Evolutionary conservation across 1,284 basidiomycete species (phyloP), one percentile per base, ranked within the genome.

Genomic region (Abortiporus biennis): DNA sequence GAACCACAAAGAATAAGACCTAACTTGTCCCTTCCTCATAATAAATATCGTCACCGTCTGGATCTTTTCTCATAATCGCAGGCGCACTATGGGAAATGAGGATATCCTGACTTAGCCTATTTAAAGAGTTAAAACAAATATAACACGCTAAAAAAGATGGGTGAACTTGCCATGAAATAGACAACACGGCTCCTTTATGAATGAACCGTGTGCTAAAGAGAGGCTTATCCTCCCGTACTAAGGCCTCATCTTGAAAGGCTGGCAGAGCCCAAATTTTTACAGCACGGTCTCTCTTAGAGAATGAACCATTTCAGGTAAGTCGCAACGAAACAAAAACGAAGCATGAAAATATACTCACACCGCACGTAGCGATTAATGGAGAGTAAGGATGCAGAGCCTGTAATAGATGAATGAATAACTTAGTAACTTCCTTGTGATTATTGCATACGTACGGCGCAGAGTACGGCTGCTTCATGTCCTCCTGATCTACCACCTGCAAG

Each of bases 361-460:
- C 85, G 52, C 82, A 80, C 6, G 85, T 88, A 12, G 84, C 84
- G 44, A 88, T 68, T 13, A 87, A 48, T 13, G 81, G 79, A 41
- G 71, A 60, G 4, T 60, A 58, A 0, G 72, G 69, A 57, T 88
- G 81, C 55, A 85, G 87, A 17, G 78, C 74, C 84, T 85, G 45
- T 36, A 11, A 23, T 38, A 5, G 3, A 17, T 13, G 3, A 29
- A 25, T n/a, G 21, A 17, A n/a, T n/a, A 20, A 27, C 27, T 1
- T 8, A 21, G 17, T 32, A 33, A 6, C n/a, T 17, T 38, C n/a
- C 17, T 35, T 16, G 2, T 16, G 20, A 9, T 21, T 29, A 16
- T 17, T 29, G 22, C 9, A 6, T n/a, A 30, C 76, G 50, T 54
- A 84, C 85, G 17, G 81, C 80, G 44, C 68, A 68, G 3, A 83